phyloP scores from a whole-genome alignment of 306 rosid genomes.

The Glycine latifolia region DNA sequence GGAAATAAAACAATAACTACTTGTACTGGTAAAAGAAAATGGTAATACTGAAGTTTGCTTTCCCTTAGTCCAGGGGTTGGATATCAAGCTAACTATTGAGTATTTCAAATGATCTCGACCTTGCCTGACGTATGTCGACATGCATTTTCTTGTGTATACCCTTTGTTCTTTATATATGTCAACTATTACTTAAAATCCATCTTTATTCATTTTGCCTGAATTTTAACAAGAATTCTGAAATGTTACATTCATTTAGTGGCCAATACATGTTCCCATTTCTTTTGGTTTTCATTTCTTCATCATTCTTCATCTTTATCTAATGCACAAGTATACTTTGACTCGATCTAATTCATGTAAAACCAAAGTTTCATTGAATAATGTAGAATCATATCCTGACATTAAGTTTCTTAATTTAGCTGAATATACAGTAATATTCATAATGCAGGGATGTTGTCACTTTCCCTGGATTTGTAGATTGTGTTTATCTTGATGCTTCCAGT shows the following conservation, averaged over 20 bases:
- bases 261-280: background rate
- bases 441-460: slow-evolving; percentile 82
- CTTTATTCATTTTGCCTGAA: slow-evolving; percentile 14
- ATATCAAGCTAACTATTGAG: slow-evolving; percentile 27
- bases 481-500: slow-evolving; percentile 72
- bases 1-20: slow-evolving; percentile 26
- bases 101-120: slow-evolving; percentile 12
- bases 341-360: slow-evolving; percentile 28
- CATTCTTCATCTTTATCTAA: slow-evolving; percentile 11
- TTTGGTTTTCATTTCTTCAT: background rate
- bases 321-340: slow-evolving; percentile 25
- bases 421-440: slow-evolving; percentile 35
- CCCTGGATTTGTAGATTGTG: slow-evolving; percentile 96
- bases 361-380: slow-evolving; percentile 32
- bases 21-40: background rate
- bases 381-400: slow-evolving; percentile 26
- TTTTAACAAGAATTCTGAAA: slow-evolving; percentile 7
- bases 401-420: slow-evolving; percentile 37
- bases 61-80: slow-evolving; percentile 34
- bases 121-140: background rate
- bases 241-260: slow-evolving; percentile 40
- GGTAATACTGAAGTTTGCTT: slow-evolving; percentile 32
- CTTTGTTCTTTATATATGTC: background rate
- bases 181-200: slow-evolving; percentile 10
- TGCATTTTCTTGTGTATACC: slow-evolving; percentile 30